Percentiles rank a stretch among this genome's conserved stretches.
Conservation (phyloP, 2,329 filamentous ascomycete genomes). For the Camptophora hylomeconis region DNA sequence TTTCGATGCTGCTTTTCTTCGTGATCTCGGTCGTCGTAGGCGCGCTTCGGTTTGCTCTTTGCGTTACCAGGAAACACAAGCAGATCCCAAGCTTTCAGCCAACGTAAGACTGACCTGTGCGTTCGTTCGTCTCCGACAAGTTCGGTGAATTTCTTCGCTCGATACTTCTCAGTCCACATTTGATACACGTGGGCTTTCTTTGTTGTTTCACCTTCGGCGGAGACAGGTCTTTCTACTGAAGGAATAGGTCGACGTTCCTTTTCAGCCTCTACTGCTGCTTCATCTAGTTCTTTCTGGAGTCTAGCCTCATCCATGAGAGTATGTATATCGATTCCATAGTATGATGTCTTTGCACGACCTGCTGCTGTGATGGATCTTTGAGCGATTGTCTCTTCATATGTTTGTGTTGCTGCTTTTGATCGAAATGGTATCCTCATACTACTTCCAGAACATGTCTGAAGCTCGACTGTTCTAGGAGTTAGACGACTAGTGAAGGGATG, state of each 20-base stretch:
- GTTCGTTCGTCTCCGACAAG: conserved; percentile 89
- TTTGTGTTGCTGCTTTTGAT: conserved; percentile 21
- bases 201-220: conserved; percentile 15
- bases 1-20: conserved; percentile 73
- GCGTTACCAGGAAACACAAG: conserved; percentile 74
- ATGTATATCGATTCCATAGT: conserved; percentile 90
- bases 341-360: conserved; percentile 48
- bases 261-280: conserved; percentile 15
- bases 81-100: conserved; percentile 89
- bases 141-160: conserved; percentile 81
- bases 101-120: conserved; percentile 76
- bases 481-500: conserved; percentile 9
- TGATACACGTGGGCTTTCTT: conserved; percentile 22
- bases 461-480: conserved; percentile 18
- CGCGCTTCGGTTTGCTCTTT: conserved; percentile 35
- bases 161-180: conserved; percentile 96
- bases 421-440: conserved; percentile 30
- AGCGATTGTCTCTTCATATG: conserved; percentile 43
- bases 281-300: conserved; percentile 39
- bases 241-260: conserved; percentile 16
- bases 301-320: conserved; percentile 57
- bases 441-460: conserved; percentile 37
- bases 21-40: conserved; percentile 26
- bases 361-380: conserved; percentile 36
- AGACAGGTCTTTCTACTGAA: conserved; percentile 17